Base-by-base conservation (phyloP, 2,329 filamentous ascomycete species). In the Metarhizium humberi region DNA sequence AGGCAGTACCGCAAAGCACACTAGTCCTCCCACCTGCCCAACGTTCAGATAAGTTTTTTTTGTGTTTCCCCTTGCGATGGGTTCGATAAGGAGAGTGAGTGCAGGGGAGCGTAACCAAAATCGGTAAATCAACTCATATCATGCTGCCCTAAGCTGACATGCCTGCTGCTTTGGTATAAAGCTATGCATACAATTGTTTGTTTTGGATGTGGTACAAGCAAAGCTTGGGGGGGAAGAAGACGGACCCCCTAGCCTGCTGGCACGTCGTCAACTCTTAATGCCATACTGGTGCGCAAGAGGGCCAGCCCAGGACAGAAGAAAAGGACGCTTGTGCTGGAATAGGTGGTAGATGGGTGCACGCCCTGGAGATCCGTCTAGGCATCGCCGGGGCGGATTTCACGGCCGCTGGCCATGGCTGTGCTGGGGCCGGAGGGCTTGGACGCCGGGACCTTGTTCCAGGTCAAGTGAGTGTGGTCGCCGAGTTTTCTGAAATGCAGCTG, bases 391-490 rank as follows among this genome's bases (percentile, higher is more conserved):
- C 74, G 77, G 58, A 77, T 55, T 55, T 85, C 79, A 59, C 86
- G 82, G 57, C 85, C 83, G 29, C 76, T 75, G 32, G 78, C 75
- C 64, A 75, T 69, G 57, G 73, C 77, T 14, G 74, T 70, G 55
- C 69, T 65, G 30, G 74, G 69, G 40, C 72, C 71, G 10, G 66
- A 66, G 16, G 71, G 64, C 64, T 76, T 76, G 58, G 70, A 61
- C n/a, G 71, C 62, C 2, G 78, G 77, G 1, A 73, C 74, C 56
- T 83, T 82, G 70, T 97, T 96, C 94, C 94, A 99, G 29, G 90
- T 94, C 51, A 99, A 80, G 70, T 99, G 97, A 8, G 91, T 96
- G 72, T 97, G 94, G 70, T 99, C 94, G 58, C 94, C 94, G 46
- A 99, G 82, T 87, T 97, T 99, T 66, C 94, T 92, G 62, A n/a